These are phyloP conservation scores for Penicillium italicum DNA, from an alignment of 2,329 filamentous ascomycete genomes.

Conservation along the genomic window DNA sequence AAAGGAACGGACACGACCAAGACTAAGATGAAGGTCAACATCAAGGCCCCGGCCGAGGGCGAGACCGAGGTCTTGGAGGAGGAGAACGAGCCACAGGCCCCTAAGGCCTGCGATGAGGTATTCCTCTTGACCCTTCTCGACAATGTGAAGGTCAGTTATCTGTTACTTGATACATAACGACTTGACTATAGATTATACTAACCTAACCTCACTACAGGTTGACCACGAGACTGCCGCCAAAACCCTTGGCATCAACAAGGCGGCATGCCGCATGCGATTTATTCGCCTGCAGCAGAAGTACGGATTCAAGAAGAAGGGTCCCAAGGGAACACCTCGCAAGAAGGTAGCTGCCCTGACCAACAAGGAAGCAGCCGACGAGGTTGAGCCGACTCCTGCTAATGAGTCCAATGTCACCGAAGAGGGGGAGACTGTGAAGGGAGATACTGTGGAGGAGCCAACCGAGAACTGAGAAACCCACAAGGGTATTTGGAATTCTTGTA, in stretches of 20 bases:
- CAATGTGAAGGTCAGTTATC: not conserved
- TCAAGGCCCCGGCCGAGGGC: not conserved
- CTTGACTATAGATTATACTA: not conserved
- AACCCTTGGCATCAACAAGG: not conserved
- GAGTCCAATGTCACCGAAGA: not conserved
- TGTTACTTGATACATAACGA: not conserved
- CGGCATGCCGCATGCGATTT: not conserved
- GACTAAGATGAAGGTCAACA: not conserved
- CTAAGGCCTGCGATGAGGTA: not conserved
- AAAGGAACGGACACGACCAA: not conserved
- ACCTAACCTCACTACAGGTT: not conserved
- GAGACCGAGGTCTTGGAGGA: not conserved
- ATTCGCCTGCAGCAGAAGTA: not conserved
- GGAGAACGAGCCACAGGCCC: not conserved
- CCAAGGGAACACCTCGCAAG: not conserved
- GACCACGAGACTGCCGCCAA: not conserved
- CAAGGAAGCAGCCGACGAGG: not conserved
- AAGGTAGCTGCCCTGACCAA: rapidly evolving
- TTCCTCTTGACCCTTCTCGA: not conserved
- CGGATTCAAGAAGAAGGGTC: rapidly evolving
- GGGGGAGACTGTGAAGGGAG: no score
- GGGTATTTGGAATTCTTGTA: not conserved
- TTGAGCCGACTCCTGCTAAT: not conserved
- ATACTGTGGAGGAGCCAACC: rapidly evolving
- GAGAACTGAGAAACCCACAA: not conserved